These are phyloP conservation scores for Albugo candida DNA, from an alignment of 352 stramenopile genomes.

Conservation along the genomic window DNA sequence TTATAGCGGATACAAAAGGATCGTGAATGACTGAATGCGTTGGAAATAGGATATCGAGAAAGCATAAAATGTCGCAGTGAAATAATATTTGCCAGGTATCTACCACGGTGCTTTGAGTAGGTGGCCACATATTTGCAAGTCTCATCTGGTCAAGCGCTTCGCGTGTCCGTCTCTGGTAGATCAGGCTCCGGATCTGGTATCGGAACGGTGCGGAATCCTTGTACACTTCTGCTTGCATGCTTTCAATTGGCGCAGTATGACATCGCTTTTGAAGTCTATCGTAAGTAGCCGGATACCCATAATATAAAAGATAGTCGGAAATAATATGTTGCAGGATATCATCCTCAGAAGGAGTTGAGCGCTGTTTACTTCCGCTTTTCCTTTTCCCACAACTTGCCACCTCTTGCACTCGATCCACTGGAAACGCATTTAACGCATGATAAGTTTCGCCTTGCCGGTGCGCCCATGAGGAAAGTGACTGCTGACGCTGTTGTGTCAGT, in stretches of 20 bases:
- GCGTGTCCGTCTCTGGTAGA: slow-evolving; percentile 15
- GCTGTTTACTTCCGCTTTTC: not conserved
- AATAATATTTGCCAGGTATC: slow-evolving; percentile 9
- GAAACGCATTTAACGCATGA: too few species aligned
- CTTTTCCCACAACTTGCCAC: not conserved
- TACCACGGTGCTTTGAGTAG: not conserved
- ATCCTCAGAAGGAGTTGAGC: not conserved
- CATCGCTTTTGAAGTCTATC: slow-evolving; percentile 2
- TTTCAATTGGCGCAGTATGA: slow-evolving; percentile 1
- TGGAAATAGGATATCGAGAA: slow-evolving; percentile 18
- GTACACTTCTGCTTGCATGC: not conserved
- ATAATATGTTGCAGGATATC: slow-evolving; percentile 6
- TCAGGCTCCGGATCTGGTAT: slow-evolving; percentile 16
- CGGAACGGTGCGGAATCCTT: slow-evolving; percentile 13
- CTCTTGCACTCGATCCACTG: too few species aligned
- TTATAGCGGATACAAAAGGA: not conserved
- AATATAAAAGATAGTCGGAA: slow-evolving; percentile 8
- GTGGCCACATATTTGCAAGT: slow-evolving; percentile 1
- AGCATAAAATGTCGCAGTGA: slow-evolving; percentile 20
- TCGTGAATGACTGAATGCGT: slow-evolving; percentile 1
- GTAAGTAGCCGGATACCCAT: slow-evolving; percentile 2
- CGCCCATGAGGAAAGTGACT: too few species aligned
- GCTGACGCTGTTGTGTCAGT: slow-evolving; percentile 18
- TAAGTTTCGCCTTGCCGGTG: too few species aligned
- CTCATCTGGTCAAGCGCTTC: slow-evolving; percentile 12